Base-by-base conservation (phyloP, 1,284 basidiomycete species). In the Fomitopsis pinicola region DNA sequence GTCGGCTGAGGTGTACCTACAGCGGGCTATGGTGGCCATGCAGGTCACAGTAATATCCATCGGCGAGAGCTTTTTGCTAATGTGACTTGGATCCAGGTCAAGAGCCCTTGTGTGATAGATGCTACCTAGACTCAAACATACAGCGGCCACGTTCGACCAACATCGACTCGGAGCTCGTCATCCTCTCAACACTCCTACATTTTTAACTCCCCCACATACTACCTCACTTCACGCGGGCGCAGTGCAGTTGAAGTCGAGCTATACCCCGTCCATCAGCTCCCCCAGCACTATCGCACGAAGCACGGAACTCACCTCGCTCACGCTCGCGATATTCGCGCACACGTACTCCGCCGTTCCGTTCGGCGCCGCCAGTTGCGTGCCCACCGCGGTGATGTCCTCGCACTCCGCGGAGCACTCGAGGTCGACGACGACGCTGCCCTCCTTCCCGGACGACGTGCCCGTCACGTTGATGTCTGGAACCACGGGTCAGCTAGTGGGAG, bases 311-410 rank as follows among this genome's bases (percentile, higher is more conserved):
- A 73, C 72, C 69, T 73, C 62, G n/a, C 58, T 45, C 15, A 64
- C 61, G 58, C 65, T 71, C 6, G 66, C 66, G 55, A 75, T 71
- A 62, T 83, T 82, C 65, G 80, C 77, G 69, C 82, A 82, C 0
- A 75, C 70, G 62, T 73, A 82, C 40, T 69, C 70, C 19, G 80
- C 73, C 2, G 68, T 69, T 14, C 79, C 80, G 15, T 66, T 66
- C n/a, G 67, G 67, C 6, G 65, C 19, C 3, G 60, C 59, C 62
- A 75, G 60, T 42, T 75, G 55, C n/a, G 71, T 74, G 19, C 68
- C 69, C 10, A 57, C 67, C 12, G 77, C 76, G 9, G 75, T 78
- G 67, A 79, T 75, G 66, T 76, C 71, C 36, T 69, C 61, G 67
- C 78, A 79, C 42, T 68, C 63, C 7, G 70, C 69, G 12, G 76